phyloP scores from a whole-genome alignment of 2,329 filamentous ascomycete species.

The Colletotrichum chrysophilum region DNA sequence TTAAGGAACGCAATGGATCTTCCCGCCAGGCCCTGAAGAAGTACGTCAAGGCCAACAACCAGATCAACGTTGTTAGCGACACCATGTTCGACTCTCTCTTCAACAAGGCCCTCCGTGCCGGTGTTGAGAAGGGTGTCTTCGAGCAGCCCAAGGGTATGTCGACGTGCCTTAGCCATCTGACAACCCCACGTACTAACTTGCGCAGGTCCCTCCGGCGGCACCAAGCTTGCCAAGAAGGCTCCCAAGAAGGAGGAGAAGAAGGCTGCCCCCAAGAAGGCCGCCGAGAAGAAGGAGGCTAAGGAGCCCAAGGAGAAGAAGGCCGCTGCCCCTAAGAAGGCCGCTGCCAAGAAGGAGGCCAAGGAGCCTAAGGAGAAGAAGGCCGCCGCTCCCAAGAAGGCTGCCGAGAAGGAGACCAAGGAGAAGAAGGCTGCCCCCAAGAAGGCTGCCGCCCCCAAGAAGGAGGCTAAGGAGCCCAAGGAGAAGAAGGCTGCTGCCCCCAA shows the following conservation, averaged over 20 bases:
- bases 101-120: constrained; percentile 82
- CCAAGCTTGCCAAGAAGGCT: constrained; percentile 82
- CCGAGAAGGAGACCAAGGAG: constrained; percentile 74
- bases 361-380: constrained; percentile 37
- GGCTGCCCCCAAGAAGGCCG: constrained; percentile 35
- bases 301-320: constrained; percentile 68
- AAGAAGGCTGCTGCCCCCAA: constrained; percentile 53
- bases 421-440: constrained; percentile 50
- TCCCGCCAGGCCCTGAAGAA: constrained; percentile 68
- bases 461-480: constrained; percentile 47
- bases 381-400: constrained; percentile 31
- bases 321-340: constrained; percentile 51
- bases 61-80: constrained; percentile 39
- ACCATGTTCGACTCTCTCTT: constrained; percentile 75
- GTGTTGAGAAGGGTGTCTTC: constrained; percentile 87
- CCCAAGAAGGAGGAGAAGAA: constrained; percentile 44
- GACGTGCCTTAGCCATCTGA: neutral
- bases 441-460: constrained; percentile 46
- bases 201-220: constrained; percentile 81
- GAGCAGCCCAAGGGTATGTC: constrained; percentile 86
- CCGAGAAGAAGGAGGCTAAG: constrained; percentile 37
- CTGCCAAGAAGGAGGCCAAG: constrained; percentile 46
- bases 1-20: constrained; percentile 68
- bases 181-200: constrained; percentile 21
- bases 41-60: constrained; percentile 50